phyloP scores from a whole-genome alignment of 2,329 filamentous ascomycete genomes.

The Torrubiella hemipterigena region DNA sequence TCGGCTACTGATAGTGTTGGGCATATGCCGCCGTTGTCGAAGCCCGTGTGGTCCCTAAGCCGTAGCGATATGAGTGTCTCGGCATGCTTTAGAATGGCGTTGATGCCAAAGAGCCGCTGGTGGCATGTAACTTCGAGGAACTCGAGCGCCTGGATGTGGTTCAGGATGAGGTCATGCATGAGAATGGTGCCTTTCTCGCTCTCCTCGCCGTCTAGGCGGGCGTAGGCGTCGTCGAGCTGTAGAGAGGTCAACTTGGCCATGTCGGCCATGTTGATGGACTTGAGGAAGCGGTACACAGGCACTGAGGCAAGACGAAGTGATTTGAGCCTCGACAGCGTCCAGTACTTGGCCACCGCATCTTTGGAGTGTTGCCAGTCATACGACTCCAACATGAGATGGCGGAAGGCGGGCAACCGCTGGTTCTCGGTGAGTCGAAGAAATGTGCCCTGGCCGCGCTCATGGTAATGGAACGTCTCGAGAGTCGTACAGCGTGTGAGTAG shows the following conservation, averaged over 20 bases:
- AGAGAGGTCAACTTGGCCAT: constrained; percentile 24
- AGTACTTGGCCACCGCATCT: constrained; percentile 26
- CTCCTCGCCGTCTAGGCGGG: constrained; percentile 23
- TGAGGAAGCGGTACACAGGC: constrained; percentile 30
- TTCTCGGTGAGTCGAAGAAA: constrained; percentile 25
- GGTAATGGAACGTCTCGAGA: constrained; percentile 28
- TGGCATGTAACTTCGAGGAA: constrained; percentile 29
- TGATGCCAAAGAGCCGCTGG: constrained; percentile 24
- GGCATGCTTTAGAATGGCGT: constrained; percentile 25
- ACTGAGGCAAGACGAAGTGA: constrained; percentile 29
- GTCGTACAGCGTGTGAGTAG: constrained; percentile 23
- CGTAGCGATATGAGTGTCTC: constrained; percentile 23
- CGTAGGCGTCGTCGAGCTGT: constrained; percentile 31
- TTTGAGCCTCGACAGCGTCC: constrained; percentile 32
- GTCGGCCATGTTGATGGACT: constrained; percentile 23
- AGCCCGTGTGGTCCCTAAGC: constrained; percentile 33
- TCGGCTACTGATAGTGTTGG: constrained; percentile 26
- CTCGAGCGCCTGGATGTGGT: constrained; percentile 23
- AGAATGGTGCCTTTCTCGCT: constrained; percentile 23
- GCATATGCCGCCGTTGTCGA: constrained; percentile 28
- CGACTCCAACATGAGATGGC: constrained; percentile 27
- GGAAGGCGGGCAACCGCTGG: constrained; percentile 30
- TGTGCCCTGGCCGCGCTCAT: constrained; percentile 31
- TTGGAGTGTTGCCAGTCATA: constrained; percentile 36
- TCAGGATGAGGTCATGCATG: constrained; percentile 24